Base-by-base conservation (phyloP, 768 basidiomycete species). In the Tylopilus sp. region DNA sequence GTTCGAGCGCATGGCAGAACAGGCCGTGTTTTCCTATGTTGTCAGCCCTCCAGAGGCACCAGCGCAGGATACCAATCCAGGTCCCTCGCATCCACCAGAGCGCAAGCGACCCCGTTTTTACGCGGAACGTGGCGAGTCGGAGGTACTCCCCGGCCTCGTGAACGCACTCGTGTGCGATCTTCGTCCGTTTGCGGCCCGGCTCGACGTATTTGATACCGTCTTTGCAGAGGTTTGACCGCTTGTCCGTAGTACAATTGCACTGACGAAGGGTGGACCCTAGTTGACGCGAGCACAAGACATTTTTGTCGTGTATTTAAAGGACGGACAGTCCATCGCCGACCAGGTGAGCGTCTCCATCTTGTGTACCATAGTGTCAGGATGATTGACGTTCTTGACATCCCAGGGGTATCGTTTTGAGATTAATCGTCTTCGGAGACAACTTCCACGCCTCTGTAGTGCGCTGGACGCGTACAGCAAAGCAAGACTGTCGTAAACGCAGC, bases 401-500 rank as follows among this genome's bases (percentile, higher is more conserved):
- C 44, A 57, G 62, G 49, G 49, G n/a, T 64, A 64, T 42, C 44
- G 17, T 46, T 37, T 2, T 6, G 62, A 64, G 49, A 53, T 64
- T n/a, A 36, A 48, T 19, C 59, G 62, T 45, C 29, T 63, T 28
- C 53, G 56, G 24, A 52, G 45, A 40, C 59, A 55, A 17, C 51
- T 63, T 43, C 59, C 53, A 7, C 2, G 31, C 7, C 24, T 63
- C 28, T 63, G 49, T 31, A 37, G 46, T 13, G 62, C 61, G 6
- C 41, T 61, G 29, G 62, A 58, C 24, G 48, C 58, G 10, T 63
- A 64, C 34, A 61, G 48, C 24, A 60, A 63, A 55, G 62, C 30
- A 22, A 56, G n/a, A 34, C 13, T 28, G 16, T 26, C 44, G n/a
- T n/a, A n/a, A n/a, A n/a, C n/a, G n/a, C n/a, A n/a, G n/a, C n/a